Percentiles rank a stretch among this genome's conserved stretches.
phyloP scores from a whole-genome alignment of 768 basidiomycete genomes.

The Podaxis pistillaris region DNA sequence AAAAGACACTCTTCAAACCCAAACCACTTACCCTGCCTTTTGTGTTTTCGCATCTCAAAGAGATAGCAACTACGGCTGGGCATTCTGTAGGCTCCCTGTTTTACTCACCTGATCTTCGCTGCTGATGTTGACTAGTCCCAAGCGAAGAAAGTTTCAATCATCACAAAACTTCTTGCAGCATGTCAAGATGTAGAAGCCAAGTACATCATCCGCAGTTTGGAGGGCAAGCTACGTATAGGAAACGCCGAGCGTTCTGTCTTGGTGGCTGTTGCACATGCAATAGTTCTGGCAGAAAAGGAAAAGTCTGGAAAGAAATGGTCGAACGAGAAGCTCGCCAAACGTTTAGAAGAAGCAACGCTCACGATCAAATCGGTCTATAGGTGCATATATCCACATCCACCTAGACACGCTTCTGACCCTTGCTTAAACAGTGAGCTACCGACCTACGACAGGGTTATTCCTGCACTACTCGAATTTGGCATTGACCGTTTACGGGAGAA shows the following conservation, averaged over 20 bases:
- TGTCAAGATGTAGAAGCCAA: slow-evolving; percentile 94
- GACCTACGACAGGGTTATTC: slow-evolving; percentile 88
- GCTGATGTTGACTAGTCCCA: slow-evolving; percentile 61
- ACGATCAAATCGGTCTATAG: slow-evolving; percentile 92
- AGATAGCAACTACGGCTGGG: slow-evolving; percentile 85
- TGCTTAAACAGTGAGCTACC: slow-evolving; percentile 76
- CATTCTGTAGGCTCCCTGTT: slow-evolving; percentile 55
- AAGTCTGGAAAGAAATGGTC: slow-evolving; percentile 66
- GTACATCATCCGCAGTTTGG: slow-evolving; percentile 92
- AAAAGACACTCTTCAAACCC: slow-evolving; percentile 92
- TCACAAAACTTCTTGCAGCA: slow-evolving; percentile 90
- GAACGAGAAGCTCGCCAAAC: slow-evolving; percentile 66
- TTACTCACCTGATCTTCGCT: background rate
- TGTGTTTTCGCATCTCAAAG: slow-evolving; percentile 87
- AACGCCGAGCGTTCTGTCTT: slow-evolving; percentile 96
- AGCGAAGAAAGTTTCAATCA: slow-evolving; percentile 91
- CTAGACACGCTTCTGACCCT: slow-evolving; percentile 9
- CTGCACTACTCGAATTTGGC: slow-evolving; percentile 80
- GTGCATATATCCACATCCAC: slow-evolving; percentile 36
- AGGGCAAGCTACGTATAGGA: slow-evolving; percentile 96
- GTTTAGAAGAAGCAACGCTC: slow-evolving; percentile 74
- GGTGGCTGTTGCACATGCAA: slow-evolving; percentile 90
- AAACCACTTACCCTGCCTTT: slow-evolving; percentile 85
- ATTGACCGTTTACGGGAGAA: slow-evolving; percentile 63
- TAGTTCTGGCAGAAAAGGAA: slow-evolving; percentile 79